Evolutionary conservation across 2,329 filamentous ascomycete species (phyloP), one percentile per base, ranked within the genome.

Genomic region (Clonostachys rhizophaga): DNA sequence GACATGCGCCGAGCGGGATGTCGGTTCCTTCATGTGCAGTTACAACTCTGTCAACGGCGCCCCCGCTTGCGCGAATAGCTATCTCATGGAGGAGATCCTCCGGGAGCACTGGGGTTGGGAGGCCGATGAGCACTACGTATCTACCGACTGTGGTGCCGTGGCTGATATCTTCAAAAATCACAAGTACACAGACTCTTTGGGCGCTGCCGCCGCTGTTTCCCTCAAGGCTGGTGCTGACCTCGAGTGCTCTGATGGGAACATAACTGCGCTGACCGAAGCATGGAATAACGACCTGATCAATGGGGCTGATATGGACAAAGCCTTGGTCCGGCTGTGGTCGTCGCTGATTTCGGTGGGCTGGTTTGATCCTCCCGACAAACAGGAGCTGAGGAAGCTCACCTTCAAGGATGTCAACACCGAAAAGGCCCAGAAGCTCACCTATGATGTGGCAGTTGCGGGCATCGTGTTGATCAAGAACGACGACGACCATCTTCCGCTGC

Each of bases 61-160:
- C 0, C 84, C 84, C 0, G 74, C 81, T 3, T 88, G 84, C 53
- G 80, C 81, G 0, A 78, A 79, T 52, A 67, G 71, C 0, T 88
- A 82, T 53, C 70, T 88, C 1, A 69, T 87, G 35, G 72, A 83
- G 51, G 77, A 76, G 0, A 68, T 89, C 14, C 69, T 89, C 4
- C 74, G 85, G 2, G 76, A 85, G 40, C 78, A 82, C 55, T 89
- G 84, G 79, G 73, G 70, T 40, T 89, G 83, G 72, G 78, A 73
- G 0, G 70, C 75, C 3, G 72, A 79, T 42, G 74, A 82, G 44
- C 78, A 85, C 51, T 85, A 77, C 58, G 73, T 88, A 35, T 82
- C 79, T 1, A 79, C 75, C 13, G 84, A 88, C 56, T 88, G 85
- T 53, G 81, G 83, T 48, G 76, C 84, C 0, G 69, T 86, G 1